Conservation (phyloP, 2,329 filamentous ascomycete genomes). For the Xylariomycetidae sp. region DNA sequence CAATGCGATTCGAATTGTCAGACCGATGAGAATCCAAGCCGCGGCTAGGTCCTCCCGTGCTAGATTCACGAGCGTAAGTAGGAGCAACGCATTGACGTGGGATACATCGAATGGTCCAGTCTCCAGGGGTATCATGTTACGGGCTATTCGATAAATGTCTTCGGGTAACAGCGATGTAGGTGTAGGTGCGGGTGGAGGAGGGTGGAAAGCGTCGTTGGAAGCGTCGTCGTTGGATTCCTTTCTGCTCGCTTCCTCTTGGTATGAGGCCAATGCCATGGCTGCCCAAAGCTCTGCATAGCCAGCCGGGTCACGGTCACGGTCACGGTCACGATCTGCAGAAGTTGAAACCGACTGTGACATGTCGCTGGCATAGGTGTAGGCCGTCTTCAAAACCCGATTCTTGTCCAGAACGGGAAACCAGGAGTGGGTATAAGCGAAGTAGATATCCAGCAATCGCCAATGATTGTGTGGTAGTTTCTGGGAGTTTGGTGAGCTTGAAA, state of each 20-base stretch:
- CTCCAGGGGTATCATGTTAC: conserved; percentile 41
- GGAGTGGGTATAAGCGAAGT: conserved; percentile 68
- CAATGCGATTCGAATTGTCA: conserved; percentile 51
- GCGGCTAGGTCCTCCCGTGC: conserved; percentile 47
- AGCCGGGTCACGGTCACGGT: conserved; percentile 27
- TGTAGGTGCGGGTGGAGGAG: too few species aligned
- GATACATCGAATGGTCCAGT: conserved; percentile 42
- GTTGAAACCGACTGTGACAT: conserved; percentile 27
- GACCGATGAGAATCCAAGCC: conserved; percentile 60
- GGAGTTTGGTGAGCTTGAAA: neutral
- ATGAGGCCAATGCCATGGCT: conserved; percentile 50
- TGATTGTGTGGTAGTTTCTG: conserved; percentile 43
- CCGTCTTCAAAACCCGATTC: conserved; percentile 49
- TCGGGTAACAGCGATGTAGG: conserved; percentile 23
- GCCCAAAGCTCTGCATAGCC: conserved; percentile 55
- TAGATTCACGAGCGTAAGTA: conserved; percentile 59
- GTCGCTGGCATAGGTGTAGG: conserved; percentile 33
- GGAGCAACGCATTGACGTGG: conserved; percentile 49
- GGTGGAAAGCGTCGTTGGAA: conserved; percentile 14
- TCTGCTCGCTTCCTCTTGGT: conserved; percentile 38
- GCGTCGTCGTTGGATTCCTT: conserved; percentile 5
- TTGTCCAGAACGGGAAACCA: conserved; percentile 73
- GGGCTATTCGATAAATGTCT: conserved; percentile 45
- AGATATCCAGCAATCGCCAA: conserved; percentile 61
- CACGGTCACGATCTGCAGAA: too few species aligned